Conservation (phyloP, 1,284 basidiomycete species). For the Ustilago xerochloae region DNA sequence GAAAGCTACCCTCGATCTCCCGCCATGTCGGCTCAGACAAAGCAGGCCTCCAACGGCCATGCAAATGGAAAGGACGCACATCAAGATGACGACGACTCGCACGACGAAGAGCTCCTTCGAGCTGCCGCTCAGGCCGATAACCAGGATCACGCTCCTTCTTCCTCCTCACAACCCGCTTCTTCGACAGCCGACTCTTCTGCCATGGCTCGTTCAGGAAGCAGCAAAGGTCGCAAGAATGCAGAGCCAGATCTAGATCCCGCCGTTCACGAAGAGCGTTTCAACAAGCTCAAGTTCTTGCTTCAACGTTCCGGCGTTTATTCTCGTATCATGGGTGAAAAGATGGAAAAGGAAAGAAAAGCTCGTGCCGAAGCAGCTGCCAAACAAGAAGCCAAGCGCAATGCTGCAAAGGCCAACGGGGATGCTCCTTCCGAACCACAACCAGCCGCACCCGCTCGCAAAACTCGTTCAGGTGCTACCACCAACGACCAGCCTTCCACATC, state of each 20-base stretch:
- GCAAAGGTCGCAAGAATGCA: slow-evolving; percentile 12
- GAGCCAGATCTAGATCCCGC: slow-evolving; percentile 34
- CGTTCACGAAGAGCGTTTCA: slow-evolving; percentile 52
- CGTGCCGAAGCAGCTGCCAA: slow-evolving; percentile 38
- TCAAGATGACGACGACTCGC: slow-evolving; percentile 32
- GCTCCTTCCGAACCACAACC: slow-evolving; percentile 18
- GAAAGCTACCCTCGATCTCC: neutral
- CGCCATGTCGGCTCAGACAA: slow-evolving; percentile 14
- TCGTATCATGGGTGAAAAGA: slow-evolving; percentile 66
- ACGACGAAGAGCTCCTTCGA: slow-evolving; percentile 72
- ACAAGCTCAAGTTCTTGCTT: slow-evolving; percentile 61
- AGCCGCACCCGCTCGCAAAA: slow-evolving; percentile 31
- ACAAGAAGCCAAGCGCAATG: slow-evolving; percentile 28
- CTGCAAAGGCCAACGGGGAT: slow-evolving; percentile 7
- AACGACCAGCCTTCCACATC: slow-evolving; percentile 23
- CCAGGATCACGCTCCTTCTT: slow-evolving; percentile 13
- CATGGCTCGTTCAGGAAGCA: slow-evolving; percentile 21
- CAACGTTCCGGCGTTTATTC: slow-evolving; percentile 63
- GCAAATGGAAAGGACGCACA: slow-evolving; percentile 12
- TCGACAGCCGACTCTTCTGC: slow-evolving; percentile 20
- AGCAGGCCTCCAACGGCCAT: slow-evolving; percentile 10
- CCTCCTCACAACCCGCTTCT: slow-evolving; percentile 7
- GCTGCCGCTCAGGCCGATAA: slow-evolving; percentile 42
- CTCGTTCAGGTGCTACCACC: slow-evolving; percentile 20
- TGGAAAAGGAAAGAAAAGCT: slow-evolving; percentile 50